Percentiles rank a stretch among this genome's conserved stretches.
These are phyloP conservation scores for Termitomyces sp. DNA, from an alignment of 768 basidiomycete genomes.

Conservation along the genomic window DNA sequence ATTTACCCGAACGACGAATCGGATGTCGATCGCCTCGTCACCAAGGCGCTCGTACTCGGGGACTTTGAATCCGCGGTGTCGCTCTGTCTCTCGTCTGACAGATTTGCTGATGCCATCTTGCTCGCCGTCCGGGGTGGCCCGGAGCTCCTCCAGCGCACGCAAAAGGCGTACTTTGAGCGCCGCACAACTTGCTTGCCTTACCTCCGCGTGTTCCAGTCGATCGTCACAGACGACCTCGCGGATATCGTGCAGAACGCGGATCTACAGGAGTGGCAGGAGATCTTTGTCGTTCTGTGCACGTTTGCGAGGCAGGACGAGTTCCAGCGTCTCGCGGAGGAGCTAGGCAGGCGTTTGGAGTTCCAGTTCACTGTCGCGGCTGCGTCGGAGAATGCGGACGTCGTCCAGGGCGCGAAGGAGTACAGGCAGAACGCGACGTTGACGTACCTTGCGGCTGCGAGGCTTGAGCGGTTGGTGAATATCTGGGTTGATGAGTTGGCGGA, in stretches of 20 bases:
- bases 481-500: constrained; percentile 89
- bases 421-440: constrained; percentile 89
- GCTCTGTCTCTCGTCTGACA: constrained; percentile 80
- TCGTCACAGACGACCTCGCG: constrained; percentile 85
- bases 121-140: constrained; percentile 89
- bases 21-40: constrained; percentile 82
- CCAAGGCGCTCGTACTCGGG: constrained; percentile 92
- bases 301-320: constrained; percentile 88
- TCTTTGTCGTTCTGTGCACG: constrained; percentile 94
- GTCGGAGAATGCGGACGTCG: constrained; percentile 38
- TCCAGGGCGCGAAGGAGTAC: constrained; percentile 40
- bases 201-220: constrained; percentile 90
- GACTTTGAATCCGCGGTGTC: constrained; percentile 92
- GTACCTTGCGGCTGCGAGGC: constrained; percentile 84
- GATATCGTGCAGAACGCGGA: constrained; percentile 98
- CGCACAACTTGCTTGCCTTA: constrained; percentile 75
- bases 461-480: constrained; percentile 85
- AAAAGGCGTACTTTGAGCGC: constrained; percentile 89
- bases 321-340: constrained; percentile 80
- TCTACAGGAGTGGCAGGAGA: constrained; percentile 90
- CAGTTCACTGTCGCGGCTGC: constrained; percentile 58
- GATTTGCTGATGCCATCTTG: constrained; percentile 92
- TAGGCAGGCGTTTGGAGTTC: constrained; percentile 88
- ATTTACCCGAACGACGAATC: constrained; percentile 87
- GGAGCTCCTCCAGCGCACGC: constrained; percentile 80